Conservation (phyloP, 345 rosid species). For the Syzygium aromaticum region DNA sequence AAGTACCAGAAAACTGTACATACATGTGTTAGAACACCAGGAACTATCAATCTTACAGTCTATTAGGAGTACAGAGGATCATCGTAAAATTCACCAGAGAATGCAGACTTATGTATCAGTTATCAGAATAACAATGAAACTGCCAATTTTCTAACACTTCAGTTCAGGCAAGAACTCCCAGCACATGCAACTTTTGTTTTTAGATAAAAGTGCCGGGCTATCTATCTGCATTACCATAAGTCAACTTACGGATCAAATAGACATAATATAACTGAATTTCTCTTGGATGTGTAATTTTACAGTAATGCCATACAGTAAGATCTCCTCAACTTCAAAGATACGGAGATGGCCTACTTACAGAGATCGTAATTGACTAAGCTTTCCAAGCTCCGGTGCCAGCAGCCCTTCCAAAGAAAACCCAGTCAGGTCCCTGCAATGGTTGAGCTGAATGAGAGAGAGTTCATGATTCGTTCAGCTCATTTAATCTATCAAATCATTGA, state of each 20-base stretch:
- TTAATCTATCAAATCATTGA: not conserved
- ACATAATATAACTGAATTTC: not conserved
- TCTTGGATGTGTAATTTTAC: not conserved
- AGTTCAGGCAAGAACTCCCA: not conserved
- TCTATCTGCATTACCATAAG: not conserved
- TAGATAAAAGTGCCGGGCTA: not conserved
- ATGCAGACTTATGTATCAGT: not conserved
- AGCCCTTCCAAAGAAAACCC: constrained; percentile 58
- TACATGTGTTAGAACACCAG: not conserved
- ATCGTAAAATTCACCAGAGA: not conserved
- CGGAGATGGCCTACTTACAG: constrained; percentile 37
- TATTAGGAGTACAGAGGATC: not conserved
- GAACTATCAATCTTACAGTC: not conserved
- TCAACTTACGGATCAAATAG: not conserved
- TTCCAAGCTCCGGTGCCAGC: constrained; percentile 67
- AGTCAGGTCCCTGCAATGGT: constrained; percentile 48
- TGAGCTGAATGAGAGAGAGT: not conserved
- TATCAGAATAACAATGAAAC: not conserved
- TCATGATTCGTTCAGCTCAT: not conserved
- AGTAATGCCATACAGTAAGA: not conserved
- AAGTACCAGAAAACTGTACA: not conserved
- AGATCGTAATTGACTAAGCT: constrained; percentile 50
- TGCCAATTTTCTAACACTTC: not conserved
- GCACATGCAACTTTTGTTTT: not conserved
- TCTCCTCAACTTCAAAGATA: not conserved